phyloP scores from a whole-genome alignment of 106 monocot species.

The Gastrodia elata region DNA sequence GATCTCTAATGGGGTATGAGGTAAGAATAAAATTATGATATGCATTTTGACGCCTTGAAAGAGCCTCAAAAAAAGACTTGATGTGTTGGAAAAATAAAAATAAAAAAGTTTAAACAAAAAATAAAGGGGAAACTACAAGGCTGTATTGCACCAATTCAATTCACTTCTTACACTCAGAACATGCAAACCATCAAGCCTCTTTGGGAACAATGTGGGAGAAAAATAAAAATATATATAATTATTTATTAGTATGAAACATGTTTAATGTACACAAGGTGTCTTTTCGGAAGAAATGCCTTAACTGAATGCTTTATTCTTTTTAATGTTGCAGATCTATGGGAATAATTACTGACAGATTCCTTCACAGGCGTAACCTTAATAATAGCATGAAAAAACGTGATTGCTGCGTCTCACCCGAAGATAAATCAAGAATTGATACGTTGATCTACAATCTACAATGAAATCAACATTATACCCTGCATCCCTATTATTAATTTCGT shows the following conservation, averaged over 20 bases:
- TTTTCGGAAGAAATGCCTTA: neutral
- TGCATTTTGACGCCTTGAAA: too few relatives aligned
- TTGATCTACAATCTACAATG: neutral
- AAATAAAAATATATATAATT: too few relatives aligned
- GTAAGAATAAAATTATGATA: neutral
- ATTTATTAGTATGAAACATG: neutral
- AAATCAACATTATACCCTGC: neutral
- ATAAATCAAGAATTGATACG: neutral
- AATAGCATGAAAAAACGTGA: neutral
- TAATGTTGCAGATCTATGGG: conserved; percentile 11
- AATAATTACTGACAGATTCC: conserved; percentile 18
- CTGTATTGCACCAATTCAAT: too few relatives aligned
- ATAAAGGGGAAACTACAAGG: too few relatives aligned
- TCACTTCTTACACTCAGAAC: too few relatives aligned
- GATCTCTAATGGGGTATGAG: conserved; percentile 17
- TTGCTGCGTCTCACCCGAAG: neutral
- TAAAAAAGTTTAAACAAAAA: too few relatives aligned
- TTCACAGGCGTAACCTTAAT: neutral
- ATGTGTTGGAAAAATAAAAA: too few relatives aligned
- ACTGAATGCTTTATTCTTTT: conserved; percentile 2
- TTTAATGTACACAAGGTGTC: neutral
- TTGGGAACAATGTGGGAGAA: too few relatives aligned
- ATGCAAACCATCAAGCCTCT: too few relatives aligned
- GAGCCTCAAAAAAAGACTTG: too few relatives aligned
- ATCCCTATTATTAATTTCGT: neutral